Conservation (phyloP, 1,284 basidiomycete genomes). For the Psilocybe mexicana region DNA sequence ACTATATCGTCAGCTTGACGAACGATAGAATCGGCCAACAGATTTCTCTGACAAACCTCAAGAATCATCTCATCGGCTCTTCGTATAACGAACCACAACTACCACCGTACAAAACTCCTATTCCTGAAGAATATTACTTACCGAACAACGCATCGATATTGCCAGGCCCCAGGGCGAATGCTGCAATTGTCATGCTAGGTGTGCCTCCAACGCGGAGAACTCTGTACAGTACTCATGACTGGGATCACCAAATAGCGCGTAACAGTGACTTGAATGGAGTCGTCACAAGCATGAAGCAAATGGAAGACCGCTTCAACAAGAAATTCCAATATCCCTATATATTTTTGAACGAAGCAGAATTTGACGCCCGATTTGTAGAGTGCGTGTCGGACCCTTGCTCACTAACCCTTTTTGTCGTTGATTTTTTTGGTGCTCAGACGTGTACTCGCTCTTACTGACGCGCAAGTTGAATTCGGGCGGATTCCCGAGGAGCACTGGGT, state of each 20-base stretch:
- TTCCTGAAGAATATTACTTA: conserved; percentile 61
- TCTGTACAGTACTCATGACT: not conserved
- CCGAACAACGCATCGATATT: conserved; percentile 35
- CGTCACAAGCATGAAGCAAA: conserved; percentile 72
- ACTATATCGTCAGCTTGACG: not conserved
- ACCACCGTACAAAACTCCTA: conserved; percentile 52
- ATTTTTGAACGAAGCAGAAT: conserved; percentile 83
- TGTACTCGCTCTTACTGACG: conserved; percentile 64
- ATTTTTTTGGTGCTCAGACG: conserved; percentile 42
- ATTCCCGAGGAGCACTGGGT: conserved; percentile 84
- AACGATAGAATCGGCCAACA: not conserved
- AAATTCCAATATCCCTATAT: conserved; percentile 86
- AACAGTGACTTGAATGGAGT: conserved; percentile 80
- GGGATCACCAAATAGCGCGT: conserved; percentile 49
- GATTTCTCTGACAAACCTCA: not conserved
- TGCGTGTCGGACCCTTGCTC: conserved; percentile 29
- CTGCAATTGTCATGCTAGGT: conserved; percentile 81
- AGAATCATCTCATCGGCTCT: not conserved
- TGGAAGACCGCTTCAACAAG: conserved; percentile 84
- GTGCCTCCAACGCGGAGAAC: conserved; percentile 7
- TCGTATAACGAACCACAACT: not conserved
- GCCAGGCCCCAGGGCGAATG: conserved; percentile 70
- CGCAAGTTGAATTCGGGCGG: conserved; percentile 76
- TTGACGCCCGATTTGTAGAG: conserved; percentile 78
- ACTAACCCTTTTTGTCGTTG: not conserved